These are phyloP conservation scores for Penicillium subrubescens DNA, from an alignment of 495 filamentous ascomycete genomes.

Conservation along the genomic window DNA sequence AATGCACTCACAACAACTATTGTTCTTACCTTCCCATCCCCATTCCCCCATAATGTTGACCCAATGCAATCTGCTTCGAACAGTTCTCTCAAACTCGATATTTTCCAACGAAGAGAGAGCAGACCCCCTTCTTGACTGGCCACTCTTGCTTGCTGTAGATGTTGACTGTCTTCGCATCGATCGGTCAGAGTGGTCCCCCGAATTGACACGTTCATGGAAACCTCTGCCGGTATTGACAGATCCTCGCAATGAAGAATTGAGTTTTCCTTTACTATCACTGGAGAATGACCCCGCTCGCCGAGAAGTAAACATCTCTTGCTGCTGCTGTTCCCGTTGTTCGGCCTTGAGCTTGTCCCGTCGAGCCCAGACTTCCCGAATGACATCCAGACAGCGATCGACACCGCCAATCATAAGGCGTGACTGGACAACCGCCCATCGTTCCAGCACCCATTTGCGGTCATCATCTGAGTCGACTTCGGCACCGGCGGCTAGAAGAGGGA, in stretches of 20 bases:
- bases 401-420: slow-evolving; percentile 70
- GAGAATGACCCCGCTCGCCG: slow-evolving; percentile 18
- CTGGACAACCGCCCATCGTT: slow-evolving; percentile 66
- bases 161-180: slow-evolving; percentile 5
- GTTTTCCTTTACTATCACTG: slow-evolving; percentile 8
- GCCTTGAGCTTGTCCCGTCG: slow-evolving; percentile 53
- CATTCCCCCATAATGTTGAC: slow-evolving; percentile 78
- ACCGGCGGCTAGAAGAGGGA: slow-evolving; percentile 71
- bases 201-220: slow-evolving; percentile 10
- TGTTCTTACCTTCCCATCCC: slow-evolving; percentile 72
- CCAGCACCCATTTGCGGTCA: slow-evolving; percentile 68
- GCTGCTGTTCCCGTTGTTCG: slow-evolving; percentile 25
- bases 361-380: slow-evolving; percentile 73
- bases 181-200: slow-evolving; percentile 17
- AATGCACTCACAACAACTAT: neutral
- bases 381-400: slow-evolving; percentile 73
- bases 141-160: slow-evolving; percentile 6
- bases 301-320: slow-evolving; percentile 17
- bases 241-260: slow-evolving; percentile 2
- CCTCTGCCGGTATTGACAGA: slow-evolving; percentile 3
- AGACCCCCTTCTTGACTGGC: slow-evolving; percentile 30
- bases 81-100: slow-evolving; percentile 65
- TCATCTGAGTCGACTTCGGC: slow-evolving; percentile 64
- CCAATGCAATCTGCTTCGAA: slow-evolving; percentile 73
- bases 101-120: slow-evolving; percentile 44